These are phyloP conservation scores for Coemansia guatemalensis DNA, from an alignment of 192 early-diverging fungal genomes.

Conservation along the genomic window DNA sequence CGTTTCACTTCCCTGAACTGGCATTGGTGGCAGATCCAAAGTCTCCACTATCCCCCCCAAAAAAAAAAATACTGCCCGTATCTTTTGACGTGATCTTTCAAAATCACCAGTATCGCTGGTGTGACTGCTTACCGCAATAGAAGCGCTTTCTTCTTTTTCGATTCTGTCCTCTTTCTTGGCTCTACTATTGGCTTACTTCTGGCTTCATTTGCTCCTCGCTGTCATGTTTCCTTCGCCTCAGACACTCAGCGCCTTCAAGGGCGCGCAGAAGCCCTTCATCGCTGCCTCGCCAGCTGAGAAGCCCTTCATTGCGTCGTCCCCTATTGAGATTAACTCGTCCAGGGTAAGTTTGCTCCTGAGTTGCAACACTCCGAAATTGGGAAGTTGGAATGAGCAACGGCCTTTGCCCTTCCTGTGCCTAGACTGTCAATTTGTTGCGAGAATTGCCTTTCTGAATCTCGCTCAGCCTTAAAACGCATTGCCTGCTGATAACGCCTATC, in stretches of 20 bases:
- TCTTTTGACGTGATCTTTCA: not conserved
- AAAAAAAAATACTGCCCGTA: not conserved
- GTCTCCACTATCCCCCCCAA: not conserved
- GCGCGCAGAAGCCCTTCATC: conserved; percentile 47
- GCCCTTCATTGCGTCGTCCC: conserved; percentile 48
- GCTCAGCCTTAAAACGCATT: not conserved
- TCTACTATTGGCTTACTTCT: conserved; percentile 13
- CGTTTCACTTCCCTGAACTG: not conserved
- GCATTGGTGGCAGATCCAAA: not conserved
- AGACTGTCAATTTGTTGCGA: not conserved
- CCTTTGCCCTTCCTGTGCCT: not conserved
- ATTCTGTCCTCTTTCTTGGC: conserved; percentile 2
- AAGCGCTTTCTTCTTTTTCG: not conserved
- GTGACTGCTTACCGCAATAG: not conserved
- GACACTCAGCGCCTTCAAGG: conserved; percentile 53
- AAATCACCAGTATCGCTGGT: not conserved
- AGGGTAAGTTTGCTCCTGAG: conserved; percentile 29
- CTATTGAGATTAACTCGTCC: conserved; percentile 54
- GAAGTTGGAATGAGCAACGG: not conserved
- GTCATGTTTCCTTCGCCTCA: conserved; percentile 40
- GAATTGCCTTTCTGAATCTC: not conserved
- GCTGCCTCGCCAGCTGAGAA: conserved; percentile 50
- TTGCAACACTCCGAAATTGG: not conserved
- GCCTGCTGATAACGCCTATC: not conserved
- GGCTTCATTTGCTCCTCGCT: not conserved